Evolutionary conservation across 768 basidiomycete genomes (phyloP).

Genomic region (Lanmaoa rubissima): DNA sequence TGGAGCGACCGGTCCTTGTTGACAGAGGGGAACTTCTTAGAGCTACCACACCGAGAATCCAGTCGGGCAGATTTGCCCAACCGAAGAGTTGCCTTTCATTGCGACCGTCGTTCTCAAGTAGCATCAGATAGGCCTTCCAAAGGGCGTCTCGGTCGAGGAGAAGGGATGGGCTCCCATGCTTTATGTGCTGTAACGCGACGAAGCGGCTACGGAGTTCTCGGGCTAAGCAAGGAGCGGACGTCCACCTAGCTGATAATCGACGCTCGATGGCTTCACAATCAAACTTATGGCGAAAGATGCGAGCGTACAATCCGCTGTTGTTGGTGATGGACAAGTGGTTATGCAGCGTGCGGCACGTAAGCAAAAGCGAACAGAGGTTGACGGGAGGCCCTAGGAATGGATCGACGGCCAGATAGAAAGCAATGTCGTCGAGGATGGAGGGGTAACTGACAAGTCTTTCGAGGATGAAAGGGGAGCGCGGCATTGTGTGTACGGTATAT

Average conservation of each 20-base stretch:
- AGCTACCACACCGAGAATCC: constrained; percentile 20
- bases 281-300: constrained; percentile 46
- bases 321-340: constrained; percentile 34
- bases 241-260: constrained; percentile 39
- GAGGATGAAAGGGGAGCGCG: constrained; percentile 11
- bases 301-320: constrained; percentile 41
- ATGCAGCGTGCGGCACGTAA: constrained; percentile 39
- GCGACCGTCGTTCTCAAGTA: constrained; percentile 49
- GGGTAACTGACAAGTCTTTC: constrained; percentile 21
- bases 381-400: constrained; percentile 45
- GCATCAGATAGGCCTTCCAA: constrained; percentile 55
- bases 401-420: constrained; percentile 37
- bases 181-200: constrained; percentile 41
- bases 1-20: not conserved
- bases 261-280: constrained; percentile 40
- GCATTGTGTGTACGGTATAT: not conserved
- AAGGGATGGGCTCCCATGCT: constrained; percentile 18
- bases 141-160: constrained; percentile 39
- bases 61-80: constrained; percentile 40
- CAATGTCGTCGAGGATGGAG: constrained; percentile 39
- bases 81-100: constrained; percentile 43
- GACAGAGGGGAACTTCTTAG: constrained; percentile 9
- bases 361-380: constrained; percentile 37
- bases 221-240: constrained; percentile 37
- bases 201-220: constrained; percentile 45